Conservation (phyloP, 2,329 filamentous ascomycete species). For the Fusarium oligoseptatum region DNA sequence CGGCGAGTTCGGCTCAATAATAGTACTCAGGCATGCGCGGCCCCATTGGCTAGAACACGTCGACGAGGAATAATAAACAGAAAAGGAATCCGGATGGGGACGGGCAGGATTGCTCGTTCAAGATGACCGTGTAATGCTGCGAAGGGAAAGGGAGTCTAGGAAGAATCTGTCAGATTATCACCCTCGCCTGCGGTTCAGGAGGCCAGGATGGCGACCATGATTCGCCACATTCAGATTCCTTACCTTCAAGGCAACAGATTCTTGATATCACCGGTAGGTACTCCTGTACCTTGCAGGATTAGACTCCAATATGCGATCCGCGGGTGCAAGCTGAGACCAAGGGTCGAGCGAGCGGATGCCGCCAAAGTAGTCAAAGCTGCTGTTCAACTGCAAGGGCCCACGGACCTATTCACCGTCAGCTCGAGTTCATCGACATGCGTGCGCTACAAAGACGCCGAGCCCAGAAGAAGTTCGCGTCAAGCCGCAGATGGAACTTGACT, state of each 20-base stretch:
- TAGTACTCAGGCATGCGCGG: conserved; percentile 36
- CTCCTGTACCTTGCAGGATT: conserved; percentile 31
- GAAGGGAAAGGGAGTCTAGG: conserved; percentile 14
- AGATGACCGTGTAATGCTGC: conserved; percentile 28
- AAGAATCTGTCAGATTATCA: conserved; percentile 27
- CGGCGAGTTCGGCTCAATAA: conserved; percentile 38
- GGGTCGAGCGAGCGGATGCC: conserved; percentile 32
- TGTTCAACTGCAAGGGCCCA: conserved; percentile 37
- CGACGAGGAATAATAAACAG: conserved; percentile 35
- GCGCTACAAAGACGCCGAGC: conserved; percentile 23
- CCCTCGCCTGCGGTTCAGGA: conserved; percentile 5
- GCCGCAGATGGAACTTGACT: conserved; percentile 21
- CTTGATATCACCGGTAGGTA: conserved; percentile 16
- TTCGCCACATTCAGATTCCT: conserved; percentile 20
- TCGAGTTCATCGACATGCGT: conserved; percentile 14
- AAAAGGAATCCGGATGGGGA: conserved; percentile 37
- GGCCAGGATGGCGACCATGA: conserved; percentile 2
- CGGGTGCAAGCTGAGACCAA: conserved; percentile 35
- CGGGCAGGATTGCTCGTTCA: conserved; percentile 35
- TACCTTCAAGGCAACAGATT: conserved; percentile 11
- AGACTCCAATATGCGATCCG: conserved; percentile 26
- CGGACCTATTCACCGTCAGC: conserved; percentile 43
- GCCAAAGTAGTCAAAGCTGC: conserved; percentile 23
- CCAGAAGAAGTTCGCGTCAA: conserved; percentile 19
- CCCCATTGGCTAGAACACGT: conserved; percentile 34